Conservation (phyloP, 1,284 basidiomycete genomes). For the Ceratobasidium sp. region DNA sequence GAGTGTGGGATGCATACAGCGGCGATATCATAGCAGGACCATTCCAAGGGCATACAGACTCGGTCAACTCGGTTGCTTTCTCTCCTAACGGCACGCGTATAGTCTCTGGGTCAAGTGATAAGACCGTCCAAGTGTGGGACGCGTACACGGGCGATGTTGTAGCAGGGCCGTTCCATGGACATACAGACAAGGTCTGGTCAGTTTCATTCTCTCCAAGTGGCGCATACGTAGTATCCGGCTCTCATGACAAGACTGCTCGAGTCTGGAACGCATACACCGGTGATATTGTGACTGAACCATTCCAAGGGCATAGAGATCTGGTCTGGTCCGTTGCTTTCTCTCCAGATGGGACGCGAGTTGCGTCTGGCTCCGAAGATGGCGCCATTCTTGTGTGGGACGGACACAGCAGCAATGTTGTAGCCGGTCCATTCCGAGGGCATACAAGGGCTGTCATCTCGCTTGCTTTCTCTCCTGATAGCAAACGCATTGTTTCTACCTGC, state of each 20-base stretch:
- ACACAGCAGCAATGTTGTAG: not conserved
- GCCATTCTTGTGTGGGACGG: not conserved
- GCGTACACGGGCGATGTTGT: not conserved
- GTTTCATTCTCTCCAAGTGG: not conserved
- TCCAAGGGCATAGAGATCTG: no score
- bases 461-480: no score
- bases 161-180: not conserved
- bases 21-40: not conserved
- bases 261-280: no score
- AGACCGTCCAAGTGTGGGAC: constrained; percentile 22
- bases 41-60: constrained; percentile 1
- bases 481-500: no score
- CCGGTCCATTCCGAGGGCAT: not conserved
- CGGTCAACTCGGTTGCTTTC: not conserved
- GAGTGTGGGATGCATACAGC: constrained; percentile 1
- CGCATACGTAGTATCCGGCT: not conserved
- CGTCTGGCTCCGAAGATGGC: no score
- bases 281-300: no score
- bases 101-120: not conserved
- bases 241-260: not conserved
- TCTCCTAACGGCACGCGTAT: constrained; percentile 20
- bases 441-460: not conserved
- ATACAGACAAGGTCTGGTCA: not conserved
- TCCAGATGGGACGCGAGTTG: no score
- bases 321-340: no score